Evolutionary conservation across 2,329 filamentous ascomycete genomes (phyloP), one percentile per base, ranked within the genome.

Genomic region (Aspergillus pseudoglaucus): DNA sequence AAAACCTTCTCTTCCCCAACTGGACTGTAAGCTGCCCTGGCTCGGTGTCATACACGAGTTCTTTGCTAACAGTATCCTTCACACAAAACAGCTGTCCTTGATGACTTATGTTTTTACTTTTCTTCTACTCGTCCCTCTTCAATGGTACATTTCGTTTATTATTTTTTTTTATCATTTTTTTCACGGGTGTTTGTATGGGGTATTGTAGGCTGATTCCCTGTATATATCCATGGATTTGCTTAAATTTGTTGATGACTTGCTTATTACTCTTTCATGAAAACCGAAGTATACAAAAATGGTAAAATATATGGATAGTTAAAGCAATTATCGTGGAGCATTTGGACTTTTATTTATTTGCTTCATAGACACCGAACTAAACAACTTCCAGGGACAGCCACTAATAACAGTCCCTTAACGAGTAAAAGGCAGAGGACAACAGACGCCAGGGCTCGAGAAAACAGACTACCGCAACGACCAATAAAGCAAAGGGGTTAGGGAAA

Each of bases 401-500:
- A 22, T 22, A 22, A 15, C 37, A 41, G 15, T 18, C 33, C 33
- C 17, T 37, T 39, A 18, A 39, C 37, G 4, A 30, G 10, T 4
- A 39, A 14, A 18, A 39, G 9, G 17, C 17, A 39, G 10, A 39
- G 17, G 17, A 39, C 18, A 20, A 39, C 17, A 12, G 37, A 20
- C 17, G 37, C 37, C 37, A 18, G 37, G 37, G 37, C 9, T 39
- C 4, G 17, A 20, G 42, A 50, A 46, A 49, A 12, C 10, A 39
- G 17, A 39, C 18, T 20, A 20, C 37, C 49, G 46, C 49, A 52
- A 53, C 40, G 45, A 48, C 49, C 23, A 43, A 53, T 55, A 56
- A 59, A 57, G 57, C 59, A 58, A 50, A 57, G 54, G 53, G 47
- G 48, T 55, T 42, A 51, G 53, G 44, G 45, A 49, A 47, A 56